phyloP scores from a whole-genome alignment of 2,329 filamentous ascomycete species.

The Neocucurbitaria cava region DNA sequence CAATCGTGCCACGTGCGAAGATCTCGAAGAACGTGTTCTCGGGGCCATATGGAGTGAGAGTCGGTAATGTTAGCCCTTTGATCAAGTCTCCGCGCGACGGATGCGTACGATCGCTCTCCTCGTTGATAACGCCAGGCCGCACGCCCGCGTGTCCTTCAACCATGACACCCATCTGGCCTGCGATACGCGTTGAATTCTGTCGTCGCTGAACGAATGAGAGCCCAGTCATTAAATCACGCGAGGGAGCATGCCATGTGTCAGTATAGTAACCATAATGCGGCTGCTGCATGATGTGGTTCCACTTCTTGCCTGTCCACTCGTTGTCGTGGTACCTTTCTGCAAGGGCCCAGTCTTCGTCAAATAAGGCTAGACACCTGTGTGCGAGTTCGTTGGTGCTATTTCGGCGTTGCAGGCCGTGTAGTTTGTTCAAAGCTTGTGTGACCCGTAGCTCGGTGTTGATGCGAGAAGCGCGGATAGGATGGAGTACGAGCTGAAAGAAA shows the following conservation, averaged over 20 bases:
- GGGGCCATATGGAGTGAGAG: constrained; percentile 5
- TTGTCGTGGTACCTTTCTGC: constrained; percentile 8
- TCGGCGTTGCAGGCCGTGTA: constrained; percentile 53
- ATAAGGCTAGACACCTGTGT: background rate
- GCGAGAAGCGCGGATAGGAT: constrained; percentile 62
- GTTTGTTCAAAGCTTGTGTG: constrained; percentile 56
- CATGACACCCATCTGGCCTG: constrained; percentile 64
- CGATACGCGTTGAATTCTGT: constrained; percentile 59
- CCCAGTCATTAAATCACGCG: constrained; percentile 67
- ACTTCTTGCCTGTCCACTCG: constrained; percentile 55
- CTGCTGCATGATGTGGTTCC: constrained; percentile 67
- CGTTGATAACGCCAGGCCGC: constrained; percentile 50
- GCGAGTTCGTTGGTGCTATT: constrained; percentile 10
- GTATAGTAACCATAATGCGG: constrained; percentile 1
- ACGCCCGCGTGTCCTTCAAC: constrained; percentile 59
- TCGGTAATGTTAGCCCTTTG: background rate
- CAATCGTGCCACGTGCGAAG: background rate
- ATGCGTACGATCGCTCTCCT: constrained; percentile 68
- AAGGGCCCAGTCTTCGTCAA: constrained; percentile 11
- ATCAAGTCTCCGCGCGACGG: constrained; percentile 58
- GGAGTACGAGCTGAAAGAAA: constrained; percentile 66
- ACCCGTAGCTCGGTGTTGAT: constrained; percentile 48
- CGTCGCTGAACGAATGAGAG: constrained; percentile 61
- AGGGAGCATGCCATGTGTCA: constrained; percentile 67
- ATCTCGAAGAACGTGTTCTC: constrained; percentile 3